A percentile compares a stretch with the other conserved stretches of the same genome.
Conservation (phyloP, 2,329 filamentous ascomycete genomes). For the Magnaporthales sp. region DNA sequence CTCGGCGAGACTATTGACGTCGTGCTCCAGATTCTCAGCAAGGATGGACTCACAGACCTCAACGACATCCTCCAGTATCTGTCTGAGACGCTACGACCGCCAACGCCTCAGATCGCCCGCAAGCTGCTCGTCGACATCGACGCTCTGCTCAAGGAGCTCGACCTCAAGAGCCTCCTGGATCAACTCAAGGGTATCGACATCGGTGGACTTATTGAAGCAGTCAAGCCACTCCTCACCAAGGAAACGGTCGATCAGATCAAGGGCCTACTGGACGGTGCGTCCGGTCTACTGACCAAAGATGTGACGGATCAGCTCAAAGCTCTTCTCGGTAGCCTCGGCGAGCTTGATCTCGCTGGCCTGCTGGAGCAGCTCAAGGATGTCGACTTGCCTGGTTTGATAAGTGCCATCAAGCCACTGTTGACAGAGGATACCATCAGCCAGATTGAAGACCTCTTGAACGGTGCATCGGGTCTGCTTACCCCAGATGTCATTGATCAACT, state of each 20-base stretch:
- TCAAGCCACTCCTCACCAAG: conserved; percentile 24
- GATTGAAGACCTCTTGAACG: neutral
- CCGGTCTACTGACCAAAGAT: conserved; percentile 13
- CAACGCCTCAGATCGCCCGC: conserved; percentile 22
- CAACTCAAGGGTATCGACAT: conserved; percentile 19
- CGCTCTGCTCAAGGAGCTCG: conserved; percentile 13
- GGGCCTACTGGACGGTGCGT: conserved; percentile 22
- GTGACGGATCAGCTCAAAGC: neutral
- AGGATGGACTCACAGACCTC: conserved; percentile 29
- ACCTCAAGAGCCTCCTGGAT: conserved; percentile 20
- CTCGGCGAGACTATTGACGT: neutral
- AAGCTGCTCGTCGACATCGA: conserved; percentile 18
- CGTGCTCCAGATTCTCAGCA: conserved; percentile 14
- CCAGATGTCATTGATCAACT: conserved; percentile 19
- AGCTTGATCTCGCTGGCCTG: neutral
- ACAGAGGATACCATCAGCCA: neutral
- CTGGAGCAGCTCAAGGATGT: neutral
- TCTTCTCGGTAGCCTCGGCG: neutral
- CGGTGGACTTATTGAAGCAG: conserved; percentile 19
- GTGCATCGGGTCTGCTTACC: conserved; percentile 8
- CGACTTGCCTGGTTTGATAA: neutral
- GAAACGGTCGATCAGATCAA: conserved; percentile 23
- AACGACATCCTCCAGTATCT: conserved; percentile 33
- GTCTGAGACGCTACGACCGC: conserved; percentile 26
- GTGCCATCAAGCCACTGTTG: neutral